Evolutionary conservation across 371 early-diverging fungal genomes (phyloP), one percentile per base, ranked within the genome.

Genomic region (Mortierella sp.): DNA sequence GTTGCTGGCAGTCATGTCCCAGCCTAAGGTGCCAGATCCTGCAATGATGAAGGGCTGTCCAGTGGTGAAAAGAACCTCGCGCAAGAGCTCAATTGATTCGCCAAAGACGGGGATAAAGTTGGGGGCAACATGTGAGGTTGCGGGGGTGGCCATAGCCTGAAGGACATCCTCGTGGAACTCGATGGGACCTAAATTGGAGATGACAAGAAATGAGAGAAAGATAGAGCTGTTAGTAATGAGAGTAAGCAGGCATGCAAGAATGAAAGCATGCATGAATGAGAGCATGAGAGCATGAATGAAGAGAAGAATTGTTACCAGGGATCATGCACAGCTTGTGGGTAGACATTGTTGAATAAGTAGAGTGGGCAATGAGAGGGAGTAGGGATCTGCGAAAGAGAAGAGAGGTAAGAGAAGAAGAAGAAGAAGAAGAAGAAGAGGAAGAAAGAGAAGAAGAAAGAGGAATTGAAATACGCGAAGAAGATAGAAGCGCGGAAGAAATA

Each of bases 1-100:
- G 88, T 98, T 98, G 62, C 94, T 92, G 28, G 94, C 93, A 68
- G 94, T 93, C 90, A 94, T 93, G 87, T 98, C 98, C 98, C 99
- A 98, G 30, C 96, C 96, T 55, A 97, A 88, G 24, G 95, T 96
- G 43, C 99, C 97, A 11, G 97, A 96, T 66, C 98, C 99, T 49
- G 97, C 91, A 57, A 97, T 88, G 77, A 98, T 89, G 84, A 98
- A 96, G 30, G 99, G 98, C 84, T 98, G 98, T 16, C 92, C 97
- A 66, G 92, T 90, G 26, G 95, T 93, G 61, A 91, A 87, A 55
- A 97, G 90, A 18, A 97, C 93, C 70, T 93, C 84, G 68, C 97
- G 92, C 40, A 95, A 87, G 84, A 94, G 90, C 83, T 96, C 95
- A 68, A 98, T 89, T 18, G 92, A 78, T 65, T 93, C 93, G 62